Evolutionary conservation across 2,329 filamentous ascomycete species (phyloP).

Genomic region (Bipolaris sorokiniana): DNA sequence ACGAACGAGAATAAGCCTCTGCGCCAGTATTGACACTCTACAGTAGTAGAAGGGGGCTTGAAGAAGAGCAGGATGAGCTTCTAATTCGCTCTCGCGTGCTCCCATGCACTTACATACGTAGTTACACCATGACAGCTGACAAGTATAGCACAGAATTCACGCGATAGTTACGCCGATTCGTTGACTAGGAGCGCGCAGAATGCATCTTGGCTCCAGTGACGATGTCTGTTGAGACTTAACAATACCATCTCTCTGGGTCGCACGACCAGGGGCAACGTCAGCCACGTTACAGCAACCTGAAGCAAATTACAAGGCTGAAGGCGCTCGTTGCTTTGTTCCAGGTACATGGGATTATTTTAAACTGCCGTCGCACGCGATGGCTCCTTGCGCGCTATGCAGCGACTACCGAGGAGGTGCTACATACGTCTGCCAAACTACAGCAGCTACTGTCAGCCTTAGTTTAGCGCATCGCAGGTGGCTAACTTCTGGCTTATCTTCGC

Average conservation of each 20-base stretch:
- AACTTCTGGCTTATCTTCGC: slow-evolving; percentile 2
- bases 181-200: not conserved
- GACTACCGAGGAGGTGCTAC: not conserved
- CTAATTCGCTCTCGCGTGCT: slow-evolving; percentile 13
- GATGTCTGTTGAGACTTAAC: not conserved
- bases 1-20: not conserved
- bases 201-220: not conserved
- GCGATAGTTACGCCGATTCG: slow-evolving; percentile 11
- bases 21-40: not conserved
- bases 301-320: slow-evolving; percentile 12
- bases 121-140: slow-evolving; percentile 1
- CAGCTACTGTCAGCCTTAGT: not conserved
- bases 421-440: not conserved
- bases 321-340: slow-evolving; percentile 8
- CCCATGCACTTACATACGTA: not conserved
- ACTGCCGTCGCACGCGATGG: slow-evolving; percentile 7
- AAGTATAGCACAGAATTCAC: not conserved
- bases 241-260: not conserved
- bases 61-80: slow-evolving; percentile 13
- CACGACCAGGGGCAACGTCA: slow-evolving; percentile 3
- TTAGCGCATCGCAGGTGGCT: not conserved
- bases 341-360: slow-evolving; percentile 1
- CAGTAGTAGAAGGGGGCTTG: slow-evolving; percentile 3
- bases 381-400: not conserved
- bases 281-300: slow-evolving; percentile 10